Percentiles rank a stretch among this genome's conserved stretches.
Conservation (phyloP, 495 filamentous ascomycete species). For the Xylaria longipes region DNA sequence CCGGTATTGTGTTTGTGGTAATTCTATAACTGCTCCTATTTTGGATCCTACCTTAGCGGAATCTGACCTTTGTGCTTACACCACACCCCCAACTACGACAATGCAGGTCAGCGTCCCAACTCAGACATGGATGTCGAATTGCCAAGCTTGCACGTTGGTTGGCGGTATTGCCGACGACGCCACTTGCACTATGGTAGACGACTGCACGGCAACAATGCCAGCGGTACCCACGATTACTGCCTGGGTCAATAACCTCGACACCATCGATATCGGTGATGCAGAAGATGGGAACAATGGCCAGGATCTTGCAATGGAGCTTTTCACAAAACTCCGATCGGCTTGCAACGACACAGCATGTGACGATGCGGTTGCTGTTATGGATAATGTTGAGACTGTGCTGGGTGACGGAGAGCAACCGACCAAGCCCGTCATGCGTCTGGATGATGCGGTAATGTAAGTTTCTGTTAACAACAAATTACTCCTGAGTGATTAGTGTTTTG, state of each 20-base stretch:
- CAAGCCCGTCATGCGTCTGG: background rate
- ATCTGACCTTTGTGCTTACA: background rate
- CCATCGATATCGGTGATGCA: constrained; percentile 18
- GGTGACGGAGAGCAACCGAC: background rate
- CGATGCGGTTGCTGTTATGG: background rate
- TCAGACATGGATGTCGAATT: background rate
- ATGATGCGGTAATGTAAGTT: background rate
- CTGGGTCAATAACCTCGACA: constrained; percentile 15
- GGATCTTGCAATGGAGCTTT: constrained; percentile 1
- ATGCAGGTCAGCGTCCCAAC: background rate
- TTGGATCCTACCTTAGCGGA: background rate
- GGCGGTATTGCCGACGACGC: background rate
- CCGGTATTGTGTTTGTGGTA: background rate
- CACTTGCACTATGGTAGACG: background rate
- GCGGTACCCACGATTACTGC: constrained; percentile 13
- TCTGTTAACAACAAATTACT: background rate
- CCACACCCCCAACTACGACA: background rate
- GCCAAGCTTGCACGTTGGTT: background rate
- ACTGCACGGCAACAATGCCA: too few species aligned
- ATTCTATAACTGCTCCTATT: background rate
- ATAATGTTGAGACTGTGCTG: background rate
- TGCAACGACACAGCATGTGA: background rate
- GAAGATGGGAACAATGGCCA: constrained; percentile 14
- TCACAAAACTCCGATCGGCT: background rate
- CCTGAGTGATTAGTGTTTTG: too few species aligned